Evolutionary conservation across 768 basidiomycete genomes (phyloP).

Genomic region (Leccinum subgranulosum): DNA sequence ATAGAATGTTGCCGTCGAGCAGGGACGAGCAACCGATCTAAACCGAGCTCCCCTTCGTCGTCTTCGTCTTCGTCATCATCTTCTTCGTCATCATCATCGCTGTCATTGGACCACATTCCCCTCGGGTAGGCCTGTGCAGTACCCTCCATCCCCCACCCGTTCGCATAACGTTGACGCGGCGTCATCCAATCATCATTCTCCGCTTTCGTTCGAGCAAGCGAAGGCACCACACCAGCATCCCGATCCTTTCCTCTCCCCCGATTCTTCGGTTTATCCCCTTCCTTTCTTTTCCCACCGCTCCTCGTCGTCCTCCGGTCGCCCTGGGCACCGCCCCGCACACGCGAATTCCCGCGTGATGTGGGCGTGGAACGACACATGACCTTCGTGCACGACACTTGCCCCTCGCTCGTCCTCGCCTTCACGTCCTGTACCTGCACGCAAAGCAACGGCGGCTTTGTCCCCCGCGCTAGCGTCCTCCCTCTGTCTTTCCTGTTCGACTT

Average conservation of each 20-base stretch:
- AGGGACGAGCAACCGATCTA: constrained; percentile 65
- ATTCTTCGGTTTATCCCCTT: constrained; percentile 15
- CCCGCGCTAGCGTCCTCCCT: constrained; percentile 6
- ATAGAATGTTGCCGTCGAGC: constrained; percentile 75
- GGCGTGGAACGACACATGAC: constrained; percentile 74
- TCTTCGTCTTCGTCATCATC: constrained; percentile 39
- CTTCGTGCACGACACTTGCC: constrained; percentile 46
- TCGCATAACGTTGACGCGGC: constrained; percentile 33
- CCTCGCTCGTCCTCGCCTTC: constrained; percentile 26
- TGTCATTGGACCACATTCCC: constrained; percentile 20
- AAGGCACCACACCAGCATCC: constrained; percentile 46
- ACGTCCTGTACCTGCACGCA: constrained; percentile 33
- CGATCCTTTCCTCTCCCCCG: constrained; percentile 28
- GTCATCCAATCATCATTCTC: constrained; percentile 57
- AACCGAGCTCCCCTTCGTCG: constrained; percentile 57
- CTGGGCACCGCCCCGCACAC: constrained; percentile 27
- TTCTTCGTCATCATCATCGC: constrained; percentile 35
- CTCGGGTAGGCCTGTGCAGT: constrained; percentile 12
- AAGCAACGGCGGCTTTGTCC: constrained; percentile 31
- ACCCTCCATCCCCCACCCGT: constrained; percentile 30
- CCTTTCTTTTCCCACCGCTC: constrained; percentile 25
- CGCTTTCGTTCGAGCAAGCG: constrained; percentile 54
- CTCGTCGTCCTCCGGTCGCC: constrained; percentile 13
- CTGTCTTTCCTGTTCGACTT: constrained; percentile 23
- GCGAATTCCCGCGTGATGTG: constrained; percentile 56